Percentiles rank a stretch among this genome's conserved stretches.
Evolutionary conservation across 257 asterid genomes (phyloP).

Genomic region (Nicotiana tabacum): DNA sequence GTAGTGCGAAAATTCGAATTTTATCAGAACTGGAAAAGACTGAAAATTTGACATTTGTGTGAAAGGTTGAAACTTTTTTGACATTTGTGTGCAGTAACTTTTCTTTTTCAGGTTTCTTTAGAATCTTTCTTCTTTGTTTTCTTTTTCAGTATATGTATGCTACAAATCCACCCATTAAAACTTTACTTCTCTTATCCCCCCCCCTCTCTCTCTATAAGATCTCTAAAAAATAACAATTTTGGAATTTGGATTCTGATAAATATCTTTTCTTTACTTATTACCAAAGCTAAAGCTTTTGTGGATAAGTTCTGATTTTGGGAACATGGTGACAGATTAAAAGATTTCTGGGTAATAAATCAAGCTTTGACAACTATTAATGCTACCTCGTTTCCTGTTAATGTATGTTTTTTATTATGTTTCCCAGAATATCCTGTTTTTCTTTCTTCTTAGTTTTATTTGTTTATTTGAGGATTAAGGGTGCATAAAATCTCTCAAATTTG

Average conservation of each 20-base stretch:
- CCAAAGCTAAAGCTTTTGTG: background rate
- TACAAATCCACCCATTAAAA: background rate
- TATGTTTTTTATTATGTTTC: conserved; percentile 32
- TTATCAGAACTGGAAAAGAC: conserved; percentile 7
- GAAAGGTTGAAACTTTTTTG: background rate
- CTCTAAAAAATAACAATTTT: background rate
- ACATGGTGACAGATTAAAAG: background rate
- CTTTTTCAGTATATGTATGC: background rate
- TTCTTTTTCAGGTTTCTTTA: background rate
- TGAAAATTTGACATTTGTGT: background rate
- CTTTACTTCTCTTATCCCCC: background rate
- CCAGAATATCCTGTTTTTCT: conserved; percentile 25
- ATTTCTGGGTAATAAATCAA: conserved; percentile 6
- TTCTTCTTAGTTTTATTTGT: conserved; percentile 26
- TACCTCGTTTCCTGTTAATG: conserved; percentile 41
- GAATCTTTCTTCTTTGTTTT: background rate
- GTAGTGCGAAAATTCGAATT: conserved; percentile 26
- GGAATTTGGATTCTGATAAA: background rate
- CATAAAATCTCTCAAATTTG: conserved; percentile 40
- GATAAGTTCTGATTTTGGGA: conserved; percentile 2
- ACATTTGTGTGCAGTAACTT: background rate
- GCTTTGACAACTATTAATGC: conserved; percentile 28
- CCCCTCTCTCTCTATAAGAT: background rate
- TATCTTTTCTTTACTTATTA: background rate
- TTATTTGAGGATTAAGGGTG: conserved; percentile 28